Percentiles rank a stretch among this genome's conserved stretches.
phyloP scores from a whole-genome alignment of 306 rosid genomes.

The Hippophae rhamnoides region DNA sequence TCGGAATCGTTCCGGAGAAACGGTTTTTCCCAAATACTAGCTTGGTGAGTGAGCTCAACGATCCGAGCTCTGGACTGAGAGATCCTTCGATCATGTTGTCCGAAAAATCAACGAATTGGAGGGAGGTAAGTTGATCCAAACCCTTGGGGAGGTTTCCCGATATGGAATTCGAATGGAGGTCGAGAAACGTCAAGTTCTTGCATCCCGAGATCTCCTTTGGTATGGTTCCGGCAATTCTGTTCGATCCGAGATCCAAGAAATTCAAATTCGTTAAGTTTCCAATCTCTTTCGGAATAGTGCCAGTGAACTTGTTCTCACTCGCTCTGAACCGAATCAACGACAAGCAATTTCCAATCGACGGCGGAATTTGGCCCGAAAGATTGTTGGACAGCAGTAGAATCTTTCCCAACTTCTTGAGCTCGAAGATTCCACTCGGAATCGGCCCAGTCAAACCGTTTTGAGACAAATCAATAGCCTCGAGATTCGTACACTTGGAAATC shows the following conservation, averaged over 20 bases:
- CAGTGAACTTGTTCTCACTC: slow-evolving; percentile 46
- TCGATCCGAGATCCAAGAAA: slow-evolving; percentile 62
- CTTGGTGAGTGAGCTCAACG: slow-evolving; percentile 54
- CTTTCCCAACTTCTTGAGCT: slow-evolving; percentile 59
- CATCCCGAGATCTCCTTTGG: slow-evolving; percentile 62
- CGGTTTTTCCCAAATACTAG: slow-evolving; percentile 51
- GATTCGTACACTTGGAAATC: background rate
- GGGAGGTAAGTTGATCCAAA: slow-evolving; percentile 37
- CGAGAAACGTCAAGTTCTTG: slow-evolving; percentile 70
- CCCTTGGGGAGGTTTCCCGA: slow-evolving; percentile 49
- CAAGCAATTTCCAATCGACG: slow-evolving; percentile 66
- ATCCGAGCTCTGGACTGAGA: slow-evolving; percentile 43
- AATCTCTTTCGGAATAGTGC: slow-evolving; percentile 51
- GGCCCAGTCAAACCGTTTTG: slow-evolving; percentile 5
- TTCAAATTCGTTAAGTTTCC: slow-evolving; percentile 52
- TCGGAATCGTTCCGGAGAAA: slow-evolving; percentile 57
- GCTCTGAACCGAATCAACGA: slow-evolving; percentile 76
- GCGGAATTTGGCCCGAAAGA: slow-evolving; percentile 54
- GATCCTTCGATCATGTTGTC: slow-evolving; percentile 58
- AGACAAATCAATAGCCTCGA: background rate
- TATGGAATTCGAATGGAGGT: slow-evolving; percentile 63
- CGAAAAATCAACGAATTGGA: slow-evolving; percentile 68
- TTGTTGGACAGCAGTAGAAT: slow-evolving; percentile 71
- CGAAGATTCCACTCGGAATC: slow-evolving; percentile 62
- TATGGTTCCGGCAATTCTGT: slow-evolving; percentile 36